phyloP scores from a whole-genome alignment of 306 rosid species.

The Dicorynia guianensis region DNA sequence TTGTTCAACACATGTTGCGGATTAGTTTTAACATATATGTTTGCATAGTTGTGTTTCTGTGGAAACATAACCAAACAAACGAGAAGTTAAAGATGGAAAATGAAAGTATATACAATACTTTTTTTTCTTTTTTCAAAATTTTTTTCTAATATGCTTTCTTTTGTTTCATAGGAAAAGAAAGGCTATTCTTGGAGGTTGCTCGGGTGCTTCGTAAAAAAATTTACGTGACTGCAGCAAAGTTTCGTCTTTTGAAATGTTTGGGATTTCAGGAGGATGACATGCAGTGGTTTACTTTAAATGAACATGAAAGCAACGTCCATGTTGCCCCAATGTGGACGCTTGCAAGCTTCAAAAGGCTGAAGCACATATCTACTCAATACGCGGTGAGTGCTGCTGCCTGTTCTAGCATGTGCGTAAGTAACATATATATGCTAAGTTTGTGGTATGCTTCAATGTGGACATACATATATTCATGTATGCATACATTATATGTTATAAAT shows the following conservation, averaged over 20 bases:
- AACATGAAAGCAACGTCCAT: conserved; percentile 91
- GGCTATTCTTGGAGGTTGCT: conserved; percentile 93
- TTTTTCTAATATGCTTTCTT: neutral
- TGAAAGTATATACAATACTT: neutral
- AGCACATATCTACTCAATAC: conserved; percentile 81
- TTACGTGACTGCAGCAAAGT: conserved; percentile 79
- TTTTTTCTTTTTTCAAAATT: too few relatives aligned
- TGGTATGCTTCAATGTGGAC: conserved; percentile 23
- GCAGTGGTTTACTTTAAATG: conserved; percentile 86
- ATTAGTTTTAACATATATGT: conserved; percentile 14
- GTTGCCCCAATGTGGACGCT: conserved; percentile 96
- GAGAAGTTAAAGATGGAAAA: conserved; percentile 5
- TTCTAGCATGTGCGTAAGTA: neutral
- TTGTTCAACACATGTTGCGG: conserved; percentile 22
- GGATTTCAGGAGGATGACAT: conserved; percentile 80
- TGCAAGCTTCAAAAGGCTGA: conserved; percentile 92
- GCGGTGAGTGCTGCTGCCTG: conserved; percentile 52
- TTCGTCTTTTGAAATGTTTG: conserved; percentile 78
- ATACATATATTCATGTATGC: conserved; percentile 3
- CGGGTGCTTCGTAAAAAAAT: conserved; percentile 81
- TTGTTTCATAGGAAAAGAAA: conserved; percentile 79
- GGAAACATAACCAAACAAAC: conserved; percentile 1
- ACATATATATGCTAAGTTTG: neutral
- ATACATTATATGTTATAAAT: conserved; percentile 9
- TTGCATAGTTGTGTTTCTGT: conserved; percentile 24